A percentile compares a stretch with the other conserved stretches of the same genome.
These are phyloP conservation scores for Epithele typhae DNA, from an alignment of 768 basidiomycete genomes.

Conservation along the genomic window DNA sequence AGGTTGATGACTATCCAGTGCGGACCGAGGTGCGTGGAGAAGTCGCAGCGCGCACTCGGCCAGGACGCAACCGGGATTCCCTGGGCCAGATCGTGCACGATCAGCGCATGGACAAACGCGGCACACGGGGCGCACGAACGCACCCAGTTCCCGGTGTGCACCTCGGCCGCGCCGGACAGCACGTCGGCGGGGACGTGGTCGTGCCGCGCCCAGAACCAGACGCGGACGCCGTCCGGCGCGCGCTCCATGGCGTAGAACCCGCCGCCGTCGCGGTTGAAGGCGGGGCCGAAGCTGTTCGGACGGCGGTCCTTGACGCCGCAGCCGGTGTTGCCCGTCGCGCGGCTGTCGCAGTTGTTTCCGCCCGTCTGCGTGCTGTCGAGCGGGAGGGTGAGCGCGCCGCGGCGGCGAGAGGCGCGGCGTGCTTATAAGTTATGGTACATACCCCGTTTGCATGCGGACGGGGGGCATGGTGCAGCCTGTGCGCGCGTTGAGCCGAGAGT, in stretches of 20 bases:
- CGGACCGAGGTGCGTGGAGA: conserved; percentile 44
- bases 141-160: conserved; percentile 55
- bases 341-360: conserved; percentile 50
- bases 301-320: conserved; percentile 46
- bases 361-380: not conserved
- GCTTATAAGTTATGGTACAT: no score
- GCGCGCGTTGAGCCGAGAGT: no score
- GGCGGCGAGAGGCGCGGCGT: no score
- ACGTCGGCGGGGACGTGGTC: conserved; percentile 45
- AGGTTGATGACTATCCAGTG: conserved; percentile 69
- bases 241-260: conserved; percentile 67
- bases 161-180: conserved; percentile 29
- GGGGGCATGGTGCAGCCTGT: conserved; percentile 1
- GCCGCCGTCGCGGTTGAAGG: conserved; percentile 55
- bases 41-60: conserved; percentile 53
- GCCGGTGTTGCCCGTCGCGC: conserved; percentile 32
- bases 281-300: conserved; percentile 48
- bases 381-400: no score
- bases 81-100: no score
- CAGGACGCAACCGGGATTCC: conserved; percentile 60
- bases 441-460: not conserved
- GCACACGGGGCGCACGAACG: not conserved
- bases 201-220: conserved; percentile 68
- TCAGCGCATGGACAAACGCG: no score
- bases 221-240: conserved; percentile 50